Base-by-base conservation (phyloP, 192 early-diverging fungal genomes). In the Coemansia interrupta region DNA sequence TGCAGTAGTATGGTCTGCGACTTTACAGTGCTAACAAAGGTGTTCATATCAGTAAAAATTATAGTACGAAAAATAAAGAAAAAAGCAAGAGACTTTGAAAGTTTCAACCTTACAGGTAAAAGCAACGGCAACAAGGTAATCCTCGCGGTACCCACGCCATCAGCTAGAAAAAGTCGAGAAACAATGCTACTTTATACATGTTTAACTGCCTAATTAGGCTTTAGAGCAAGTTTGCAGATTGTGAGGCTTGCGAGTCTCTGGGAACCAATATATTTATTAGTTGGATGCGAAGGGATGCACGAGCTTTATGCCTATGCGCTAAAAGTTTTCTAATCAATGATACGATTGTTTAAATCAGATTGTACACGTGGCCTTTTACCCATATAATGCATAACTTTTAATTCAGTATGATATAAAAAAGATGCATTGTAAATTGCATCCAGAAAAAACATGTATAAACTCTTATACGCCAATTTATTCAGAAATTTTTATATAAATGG, bases 1-100 rank as follows among this genome's bases (percentile, higher is more conserved):
- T 77, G 73, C 68, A 77, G 61, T 17, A 22, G 51, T 32, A 77
- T 56, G 41, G 59, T 56, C 18, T 66, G 60, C 53, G 53, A 60
- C 46, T 70, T 49, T 11, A 70, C 73, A 7, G 59, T 77, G 14
- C 52, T 47, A 40, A 70, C 23, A 77, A 77, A 77, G 40, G 60
- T 56, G 7, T 77, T 68, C 73, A 77, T 77, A 29, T 14, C 6
- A 49, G 12, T 24, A 49, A 24, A 13, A 26, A 20, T 44, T 26
- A 26, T 10, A 49, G 7, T 46, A 14, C 7, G 5, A 12, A 24
- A 44, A 39, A 43, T 17, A 47, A 29, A 17, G 3, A 23, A 45
- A 36, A 39, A 12, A 51, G 26, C 28, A 22, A 18, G 20, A 40
- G 46, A 39, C 4, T 9, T n/a, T 24, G 14, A 22, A 15, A 26